A percentile compares a stretch with the other conserved stretches of the same genome.
Conservation (phyloP, 1,284 basidiomycete genomes). For the Vanrija humicola region DNA sequence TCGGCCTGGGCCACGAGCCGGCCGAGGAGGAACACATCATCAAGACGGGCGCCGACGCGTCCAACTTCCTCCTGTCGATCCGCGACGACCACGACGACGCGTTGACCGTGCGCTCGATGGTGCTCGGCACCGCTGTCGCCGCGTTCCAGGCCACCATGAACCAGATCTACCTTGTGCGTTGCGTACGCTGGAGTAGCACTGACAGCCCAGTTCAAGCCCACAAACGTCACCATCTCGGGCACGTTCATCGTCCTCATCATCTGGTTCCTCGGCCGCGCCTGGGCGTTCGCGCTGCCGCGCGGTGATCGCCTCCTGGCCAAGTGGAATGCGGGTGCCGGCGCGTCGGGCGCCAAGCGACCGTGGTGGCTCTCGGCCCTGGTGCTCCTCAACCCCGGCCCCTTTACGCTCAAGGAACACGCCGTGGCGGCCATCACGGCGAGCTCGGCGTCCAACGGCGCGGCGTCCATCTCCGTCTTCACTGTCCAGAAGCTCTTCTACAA, state of each 20-base stretch:
- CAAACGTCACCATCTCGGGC: conserved; percentile 55
- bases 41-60: conserved; percentile 57
- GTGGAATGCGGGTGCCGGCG: conserved; percentile 51
- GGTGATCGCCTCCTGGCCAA: conserved; percentile 50
- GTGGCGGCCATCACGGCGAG: conserved; percentile 60
- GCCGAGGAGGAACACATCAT: conserved; percentile 7
- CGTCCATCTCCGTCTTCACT: conserved; percentile 59
- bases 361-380: conserved; percentile 38
- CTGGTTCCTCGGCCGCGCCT: conserved; percentile 56
- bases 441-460: conserved; percentile 56
- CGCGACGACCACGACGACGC: conserved; percentile 62
- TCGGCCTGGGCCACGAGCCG: background rate
- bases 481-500: conserved; percentile 60
- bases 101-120: conserved; percentile 58
- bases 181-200: background rate
- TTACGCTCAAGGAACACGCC: conserved; percentile 61
- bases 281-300: conserved; percentile 49
- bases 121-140: conserved; percentile 59
- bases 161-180: conserved; percentile 17
- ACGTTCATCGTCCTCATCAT: conserved; percentile 61
- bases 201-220: conserved; percentile 58
- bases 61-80: conserved; percentile 58
- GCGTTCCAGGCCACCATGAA: conserved; percentile 54
- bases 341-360: background rate
- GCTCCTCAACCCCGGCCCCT: conserved; percentile 60